Conservation (phyloP, 495 filamentous ascomycete species). For the Daldinia childiae region DNA sequence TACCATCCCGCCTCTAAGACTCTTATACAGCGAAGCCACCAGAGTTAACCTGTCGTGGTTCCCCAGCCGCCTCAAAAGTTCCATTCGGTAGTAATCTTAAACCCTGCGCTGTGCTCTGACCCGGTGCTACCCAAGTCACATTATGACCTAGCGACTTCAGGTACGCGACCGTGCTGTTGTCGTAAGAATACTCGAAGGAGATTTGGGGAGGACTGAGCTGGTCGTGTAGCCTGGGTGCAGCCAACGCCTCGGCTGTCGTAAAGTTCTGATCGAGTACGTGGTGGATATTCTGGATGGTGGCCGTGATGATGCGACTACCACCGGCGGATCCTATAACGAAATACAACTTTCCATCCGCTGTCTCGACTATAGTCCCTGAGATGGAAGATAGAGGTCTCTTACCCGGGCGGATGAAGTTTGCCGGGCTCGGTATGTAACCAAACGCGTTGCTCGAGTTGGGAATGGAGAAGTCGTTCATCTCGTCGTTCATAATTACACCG, state of each 20-base stretch:
- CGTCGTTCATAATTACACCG: conserved; percentile 86
- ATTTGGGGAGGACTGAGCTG: conserved; percentile 79
- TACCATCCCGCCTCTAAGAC: not conserved
- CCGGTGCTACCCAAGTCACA: conserved; percentile 73
- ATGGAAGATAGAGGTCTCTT: conserved; percentile 87
- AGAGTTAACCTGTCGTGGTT: conserved; percentile 78
- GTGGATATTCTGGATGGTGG: conserved; percentile 79
- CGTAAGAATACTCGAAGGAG: conserved; percentile 74
- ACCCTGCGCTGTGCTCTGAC: conserved; percentile 75
- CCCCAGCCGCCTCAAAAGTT: conserved; percentile 66
- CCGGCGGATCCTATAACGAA: conserved; percentile 81
- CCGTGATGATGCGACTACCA: conserved; percentile 87
- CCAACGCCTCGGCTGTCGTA: conserved; percentile 68
- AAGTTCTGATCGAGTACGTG: conserved; percentile 73
- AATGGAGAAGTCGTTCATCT: conserved; percentile 94
- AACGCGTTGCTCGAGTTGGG: conserved; percentile 79
- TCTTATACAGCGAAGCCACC: conserved; percentile 73
- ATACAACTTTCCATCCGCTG: conserved; percentile 71
- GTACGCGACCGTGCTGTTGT: conserved; percentile 71
- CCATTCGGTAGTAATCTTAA: conserved; percentile 74
- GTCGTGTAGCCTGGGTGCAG: conserved; percentile 78
- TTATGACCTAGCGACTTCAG: conserved; percentile 75
- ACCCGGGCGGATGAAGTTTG: conserved; percentile 82
- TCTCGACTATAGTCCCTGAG: conserved; percentile 78
- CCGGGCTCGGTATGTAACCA: conserved; percentile 78